phyloP scores from a whole-genome alignment of 2,329 filamentous ascomycete species.

The Knufia fluminis region DNA sequence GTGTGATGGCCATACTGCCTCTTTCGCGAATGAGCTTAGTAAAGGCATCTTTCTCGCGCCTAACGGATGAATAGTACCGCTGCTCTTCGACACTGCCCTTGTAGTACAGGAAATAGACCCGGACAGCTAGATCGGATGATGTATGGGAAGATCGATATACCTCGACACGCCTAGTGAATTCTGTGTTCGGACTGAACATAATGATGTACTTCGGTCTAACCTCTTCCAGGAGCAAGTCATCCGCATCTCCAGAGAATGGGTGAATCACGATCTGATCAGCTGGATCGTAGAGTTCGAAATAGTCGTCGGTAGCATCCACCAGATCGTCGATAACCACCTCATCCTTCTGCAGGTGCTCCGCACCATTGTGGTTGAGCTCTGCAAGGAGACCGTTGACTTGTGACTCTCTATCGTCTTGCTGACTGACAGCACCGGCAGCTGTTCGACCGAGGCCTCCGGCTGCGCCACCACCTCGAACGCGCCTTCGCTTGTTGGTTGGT shows the following conservation, averaged over 20 bases:
- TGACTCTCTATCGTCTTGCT: slow-evolving; percentile 70
- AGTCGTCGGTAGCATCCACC: slow-evolving; percentile 66
- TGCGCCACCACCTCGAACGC: slow-evolving; percentile 68
- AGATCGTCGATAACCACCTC: slow-evolving; percentile 70
- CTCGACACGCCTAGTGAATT: slow-evolving; percentile 89
- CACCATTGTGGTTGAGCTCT: slow-evolving; percentile 70
- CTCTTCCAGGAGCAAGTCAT: slow-evolving; percentile 94
- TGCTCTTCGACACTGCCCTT: slow-evolving; percentile 92
- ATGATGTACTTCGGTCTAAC: slow-evolving; percentile 87
- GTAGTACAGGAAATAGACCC: slow-evolving; percentile 96
- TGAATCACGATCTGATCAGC: slow-evolving; percentile 80
- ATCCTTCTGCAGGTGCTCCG: slow-evolving; percentile 64
- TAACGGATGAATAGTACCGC: slow-evolving; percentile 75
- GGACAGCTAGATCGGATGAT: slow-evolving; percentile 60
- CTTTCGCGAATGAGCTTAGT: slow-evolving; percentile 91
- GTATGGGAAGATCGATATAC: slow-evolving; percentile 87
- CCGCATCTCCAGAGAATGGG: slow-evolving; percentile 89
- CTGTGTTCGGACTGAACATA: slow-evolving; percentile 95
- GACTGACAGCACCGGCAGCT: slow-evolving; percentile 51
- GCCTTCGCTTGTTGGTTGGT: slow-evolving; percentile 75
- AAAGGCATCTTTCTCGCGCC: slow-evolving; percentile 94
- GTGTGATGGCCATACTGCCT: slow-evolving; percentile 80
- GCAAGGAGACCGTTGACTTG: slow-evolving; percentile 77
- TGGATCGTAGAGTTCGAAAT: slow-evolving; percentile 86
- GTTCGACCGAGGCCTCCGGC: slow-evolving; percentile 50